Base-by-base conservation (phyloP, 768 basidiomycete species). In the Suillus cothurnatus region DNA sequence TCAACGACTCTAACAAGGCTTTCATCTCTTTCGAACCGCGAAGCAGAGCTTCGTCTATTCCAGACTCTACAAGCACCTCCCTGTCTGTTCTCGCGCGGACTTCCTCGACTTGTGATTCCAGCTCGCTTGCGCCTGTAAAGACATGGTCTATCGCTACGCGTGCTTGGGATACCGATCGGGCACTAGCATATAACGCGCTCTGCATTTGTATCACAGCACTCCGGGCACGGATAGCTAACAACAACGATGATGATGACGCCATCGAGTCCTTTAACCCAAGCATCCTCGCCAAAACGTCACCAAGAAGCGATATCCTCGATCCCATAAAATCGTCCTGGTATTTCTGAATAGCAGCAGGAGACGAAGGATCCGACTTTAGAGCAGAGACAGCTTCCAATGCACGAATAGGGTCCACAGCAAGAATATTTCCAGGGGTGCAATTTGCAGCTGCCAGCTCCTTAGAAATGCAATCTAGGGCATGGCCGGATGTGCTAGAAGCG, bases 251-350 rank as follows among this genome's bases (percentile, higher is more conserved):
- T 4, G 52, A 11, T 2, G 15, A 52, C 31, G 67, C 38, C 62
- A 67, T 57, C 4, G 57, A 12, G 4, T 61, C 50, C 23, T 53
- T 62, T 1, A 63, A 60, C 38, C 61, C 11, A 38, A 77, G 52
- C 5, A 73, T 21, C 49, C 66, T 69, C 28, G 72, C 59, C 43
- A 91, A 73, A 3, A 81, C 70, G 5, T 76, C 64, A 4, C 81
- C 80, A 39, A 91, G 67, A 28, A 77, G 71, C 9, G 88, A 83
- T 32, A 92, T 73, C n/a, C 81, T 79, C 23, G 91, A 93, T 8
- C 79, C 83, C 28, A 84, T 71, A 64, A 85, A 87, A 11, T 86
- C 82, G 66, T 86, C 82, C 70, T 91, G 89, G 74, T 87, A 93
- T 64, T 78, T 80, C 66, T 91, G 87, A 17, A 93, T 81, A 38